Evolutionary conservation across 768 basidiomycete species (phyloP).

Genomic region (Lactarius hatsudake): DNA sequence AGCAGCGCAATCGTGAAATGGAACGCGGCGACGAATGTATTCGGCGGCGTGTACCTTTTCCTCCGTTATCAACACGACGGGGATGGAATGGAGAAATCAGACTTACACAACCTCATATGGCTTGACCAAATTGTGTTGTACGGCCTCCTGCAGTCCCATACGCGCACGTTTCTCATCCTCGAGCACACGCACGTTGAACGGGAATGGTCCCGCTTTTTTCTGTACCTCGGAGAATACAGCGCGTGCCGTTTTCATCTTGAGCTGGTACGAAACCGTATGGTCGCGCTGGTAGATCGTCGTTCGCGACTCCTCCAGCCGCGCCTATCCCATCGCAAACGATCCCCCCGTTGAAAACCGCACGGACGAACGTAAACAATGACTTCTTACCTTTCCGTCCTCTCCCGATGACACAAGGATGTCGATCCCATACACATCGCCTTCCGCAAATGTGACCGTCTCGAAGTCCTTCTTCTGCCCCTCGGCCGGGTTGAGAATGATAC

Average conservation of each 20-base stretch:
- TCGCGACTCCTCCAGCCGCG: constrained; percentile 82
- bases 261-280: constrained; percentile 81
- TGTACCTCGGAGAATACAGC: constrained; percentile 96
- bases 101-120: constrained; percentile 93
- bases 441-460: constrained; percentile 81
- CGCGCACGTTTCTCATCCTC: constrained; percentile 96
- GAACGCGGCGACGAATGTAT: constrained; percentile 89
- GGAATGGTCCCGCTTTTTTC: constrained; percentile 97
- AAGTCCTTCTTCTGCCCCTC: constrained; percentile 83
- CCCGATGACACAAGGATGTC: constrained; percentile 87
- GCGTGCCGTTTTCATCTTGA: constrained; percentile 97
- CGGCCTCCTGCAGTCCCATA: constrained; percentile 94
- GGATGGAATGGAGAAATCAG: constrained; percentile 4
- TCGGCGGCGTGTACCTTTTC: constrained; percentile 70
- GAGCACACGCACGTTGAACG: constrained; percentile 90
- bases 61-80: constrained; percentile 5
- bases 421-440: constrained; percentile 93
- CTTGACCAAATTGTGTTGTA: constrained; percentile 89
- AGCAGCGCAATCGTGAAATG: constrained; percentile 96
- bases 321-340: constrained; percentile 44
- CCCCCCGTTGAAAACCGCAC: constrained; percentile 1
- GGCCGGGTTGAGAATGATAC: constrained; percentile 87
- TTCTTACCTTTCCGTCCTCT: constrained; percentile 85
- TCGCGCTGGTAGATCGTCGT: constrained; percentile 94
- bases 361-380: neutral